phyloP scores from a whole-genome alignment of 1,284 basidiomycete genomes.

The Peniophora sp. region DNA sequence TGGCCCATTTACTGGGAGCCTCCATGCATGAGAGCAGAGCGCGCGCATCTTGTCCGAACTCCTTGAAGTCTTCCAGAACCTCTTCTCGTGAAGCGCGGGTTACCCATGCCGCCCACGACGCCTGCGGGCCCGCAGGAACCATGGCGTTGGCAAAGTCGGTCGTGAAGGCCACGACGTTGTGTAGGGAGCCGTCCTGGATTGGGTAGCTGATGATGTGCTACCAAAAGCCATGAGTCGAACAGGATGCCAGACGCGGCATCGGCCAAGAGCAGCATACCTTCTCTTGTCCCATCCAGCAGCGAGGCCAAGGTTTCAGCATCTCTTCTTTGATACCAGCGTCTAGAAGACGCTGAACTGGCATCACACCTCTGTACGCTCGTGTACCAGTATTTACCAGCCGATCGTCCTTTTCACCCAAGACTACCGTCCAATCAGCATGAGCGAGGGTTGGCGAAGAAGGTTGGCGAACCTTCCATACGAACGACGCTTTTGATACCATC shows the following conservation, averaged over 20 bases:
- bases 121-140: neutral
- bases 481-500: slow-evolving; percentile 40
- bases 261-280: slow-evolving; percentile 25
- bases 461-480: slow-evolving; percentile 13
- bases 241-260: neutral
- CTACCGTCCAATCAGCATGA: slow-evolving; percentile 6
- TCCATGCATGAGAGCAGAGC: slow-evolving; percentile 40
- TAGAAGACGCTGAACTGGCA: slow-evolving; percentile 25
- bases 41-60: slow-evolving; percentile 14
- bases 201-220: slow-evolving; percentile 57
- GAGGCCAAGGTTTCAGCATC: slow-evolving; percentile 21
- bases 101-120: neutral
- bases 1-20: slow-evolving; percentile 49
- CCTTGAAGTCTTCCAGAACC: neutral
- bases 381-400: slow-evolving; percentile 32
- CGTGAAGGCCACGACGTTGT: slow-evolving; percentile 2
- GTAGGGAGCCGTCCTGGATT: slow-evolving; percentile 29
- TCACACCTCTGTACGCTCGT: slow-evolving; percentile 34
- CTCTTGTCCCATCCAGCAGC: slow-evolving; percentile 33
- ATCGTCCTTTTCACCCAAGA: slow-evolving; percentile 21
- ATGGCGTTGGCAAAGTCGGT: neutral
- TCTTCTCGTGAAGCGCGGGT: neutral
- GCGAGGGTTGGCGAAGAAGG: too few species aligned
- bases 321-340: slow-evolving; percentile 29
- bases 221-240: neutral